Percentiles rank a stretch among this genome's conserved stretches.
These are phyloP conservation scores for Solanum rostratum DNA, from an alignment of 257 asterid genomes.

Conservation along the genomic window DNA sequence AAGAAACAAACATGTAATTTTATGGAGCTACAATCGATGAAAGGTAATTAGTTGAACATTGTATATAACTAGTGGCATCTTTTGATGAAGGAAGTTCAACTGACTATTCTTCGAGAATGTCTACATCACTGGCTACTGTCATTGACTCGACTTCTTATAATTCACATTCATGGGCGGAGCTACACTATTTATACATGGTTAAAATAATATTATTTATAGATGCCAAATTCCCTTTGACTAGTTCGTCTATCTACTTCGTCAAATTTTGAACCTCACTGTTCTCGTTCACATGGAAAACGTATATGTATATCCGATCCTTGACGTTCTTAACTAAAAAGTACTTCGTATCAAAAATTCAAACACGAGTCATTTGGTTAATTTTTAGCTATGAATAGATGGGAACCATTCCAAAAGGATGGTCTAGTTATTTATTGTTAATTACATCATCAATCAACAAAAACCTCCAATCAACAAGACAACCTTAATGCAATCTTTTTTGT, in stretches of 20 bases:
- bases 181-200: no score
- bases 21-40: not conserved
- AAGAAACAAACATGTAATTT: not conserved
- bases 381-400: not conserved
- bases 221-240: no score
- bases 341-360: not conserved
- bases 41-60: not conserved
- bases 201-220: no score
- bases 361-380: not conserved
- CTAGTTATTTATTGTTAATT: not conserved
- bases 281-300: not conserved
- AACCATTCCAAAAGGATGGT: not conserved
- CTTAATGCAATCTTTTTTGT: constrained; percentile 21
- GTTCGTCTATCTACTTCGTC: no score
- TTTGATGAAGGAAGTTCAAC: not conserved
- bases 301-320: no score
- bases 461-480: constrained; percentile 7
- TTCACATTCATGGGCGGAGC: no score
- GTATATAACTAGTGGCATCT: not conserved
- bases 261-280: no score
- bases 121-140: not conserved
- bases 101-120: not conserved
- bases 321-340: not conserved
- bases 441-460: constrained; percentile 28
- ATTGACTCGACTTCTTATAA: not conserved